Conservation (phyloP, 352 stramenopile species). For the Phytophthora pini region DNA sequence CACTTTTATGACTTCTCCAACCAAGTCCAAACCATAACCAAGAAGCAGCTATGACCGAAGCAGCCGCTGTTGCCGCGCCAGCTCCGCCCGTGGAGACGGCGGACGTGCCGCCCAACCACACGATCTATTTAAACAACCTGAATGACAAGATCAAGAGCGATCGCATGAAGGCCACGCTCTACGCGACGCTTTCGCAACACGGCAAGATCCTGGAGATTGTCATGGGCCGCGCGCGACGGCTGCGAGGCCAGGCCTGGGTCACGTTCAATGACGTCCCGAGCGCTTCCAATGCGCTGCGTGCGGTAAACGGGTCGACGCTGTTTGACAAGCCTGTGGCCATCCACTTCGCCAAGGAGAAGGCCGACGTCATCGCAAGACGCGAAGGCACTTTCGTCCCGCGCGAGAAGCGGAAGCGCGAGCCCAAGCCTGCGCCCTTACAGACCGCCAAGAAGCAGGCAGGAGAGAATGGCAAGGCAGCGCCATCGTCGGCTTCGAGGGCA, state of each 20-base stretch:
- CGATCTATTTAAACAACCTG: conserved; percentile 95
- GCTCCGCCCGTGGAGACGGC: conserved; percentile 32
- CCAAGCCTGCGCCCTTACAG: conserved; percentile 39
- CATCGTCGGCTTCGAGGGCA: conserved; percentile 30
- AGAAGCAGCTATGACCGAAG: conserved; percentile 25
- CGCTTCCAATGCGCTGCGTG: conserved; percentile 88
- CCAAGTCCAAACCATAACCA: background rate
- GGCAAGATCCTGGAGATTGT: conserved; percentile 94
- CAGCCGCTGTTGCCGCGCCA: background rate
- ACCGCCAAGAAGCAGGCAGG: conserved; percentile 36
- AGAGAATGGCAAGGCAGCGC: conserved; percentile 20
- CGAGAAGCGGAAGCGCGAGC: conserved; percentile 84
- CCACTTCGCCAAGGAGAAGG: conserved; percentile 86
- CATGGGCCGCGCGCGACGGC: conserved; percentile 78
- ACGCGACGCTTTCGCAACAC: conserved; percentile 92
- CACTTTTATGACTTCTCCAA: background rate
- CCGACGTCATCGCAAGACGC: conserved; percentile 77
- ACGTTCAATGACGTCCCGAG: conserved; percentile 91
- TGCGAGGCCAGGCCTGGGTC: conserved; percentile 93
- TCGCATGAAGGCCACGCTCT: conserved; percentile 90
- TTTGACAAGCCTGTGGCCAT: conserved; percentile 91
- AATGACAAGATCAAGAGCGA: conserved; percentile 96
- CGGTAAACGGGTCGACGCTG: conserved; percentile 87
- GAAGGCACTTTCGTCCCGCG: conserved; percentile 78
- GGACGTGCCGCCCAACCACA: conserved; percentile 88